A percentile compares a stretch with the other conserved stretches of the same genome.
These are phyloP conservation scores for Achaetomium macrosporum DNA, from an alignment of 2,329 filamentous ascomycete species.

Conservation along the genomic window DNA sequence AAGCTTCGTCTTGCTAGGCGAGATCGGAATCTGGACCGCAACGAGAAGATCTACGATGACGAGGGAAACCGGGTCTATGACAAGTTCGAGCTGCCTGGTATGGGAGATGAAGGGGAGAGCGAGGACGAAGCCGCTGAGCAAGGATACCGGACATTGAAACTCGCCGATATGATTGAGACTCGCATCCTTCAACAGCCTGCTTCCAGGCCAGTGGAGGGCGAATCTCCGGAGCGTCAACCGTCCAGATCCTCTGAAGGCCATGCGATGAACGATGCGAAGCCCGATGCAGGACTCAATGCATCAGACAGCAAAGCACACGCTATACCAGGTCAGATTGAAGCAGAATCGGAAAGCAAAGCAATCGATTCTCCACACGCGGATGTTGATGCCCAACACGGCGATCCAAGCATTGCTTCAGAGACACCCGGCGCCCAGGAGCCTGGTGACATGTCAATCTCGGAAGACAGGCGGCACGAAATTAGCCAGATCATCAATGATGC, in stretches of 20 bases:
- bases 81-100: slow-evolving; percentile 68
- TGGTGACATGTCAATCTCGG: slow-evolving; percentile 27
- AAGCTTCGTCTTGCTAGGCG: slow-evolving; percentile 62
- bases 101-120: slow-evolving; percentile 43
- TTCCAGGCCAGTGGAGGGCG: slow-evolving; percentile 11
- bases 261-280: not conserved
- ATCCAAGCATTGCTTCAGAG: slow-evolving; percentile 21
- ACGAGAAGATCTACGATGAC: slow-evolving; percentile 57
- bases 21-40: slow-evolving; percentile 53
- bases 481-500: slow-evolving; percentile 42
- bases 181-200: slow-evolving; percentile 51
- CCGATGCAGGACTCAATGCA: too few species aligned
- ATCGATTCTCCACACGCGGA: not conserved
- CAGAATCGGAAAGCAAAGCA: not conserved
- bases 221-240: not conserved
- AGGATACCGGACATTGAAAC: slow-evolving; percentile 54
- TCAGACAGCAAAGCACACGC: not conserved
- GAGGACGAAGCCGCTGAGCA: slow-evolving; percentile 48
- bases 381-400: not conserved
- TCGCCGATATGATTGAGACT: slow-evolving; percentile 61
- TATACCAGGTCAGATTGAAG: not conserved
- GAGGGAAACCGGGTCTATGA: slow-evolving; percentile 66
- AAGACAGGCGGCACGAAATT: slow-evolving; percentile 34
- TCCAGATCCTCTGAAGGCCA: not conserved
- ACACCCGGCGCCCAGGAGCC: slow-evolving; percentile 14